Evolutionary conservation across 163 green algal species (phyloP), one percentile per base, ranked within the genome.

Genomic region (Scenedesmus sp.): DNA sequence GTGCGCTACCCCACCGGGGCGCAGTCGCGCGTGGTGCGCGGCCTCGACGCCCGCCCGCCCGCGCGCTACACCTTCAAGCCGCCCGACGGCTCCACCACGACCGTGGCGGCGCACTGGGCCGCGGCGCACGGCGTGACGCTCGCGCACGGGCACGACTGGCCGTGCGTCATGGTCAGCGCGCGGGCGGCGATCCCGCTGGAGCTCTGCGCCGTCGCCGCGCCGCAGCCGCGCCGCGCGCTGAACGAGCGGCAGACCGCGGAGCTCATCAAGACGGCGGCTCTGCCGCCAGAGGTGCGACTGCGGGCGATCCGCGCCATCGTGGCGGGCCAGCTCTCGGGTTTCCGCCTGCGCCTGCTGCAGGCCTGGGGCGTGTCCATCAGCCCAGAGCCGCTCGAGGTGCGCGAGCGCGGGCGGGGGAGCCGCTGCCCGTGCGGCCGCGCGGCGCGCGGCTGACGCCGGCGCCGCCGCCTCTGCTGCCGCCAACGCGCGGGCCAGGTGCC

Each of bases 151-250:
- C 29, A 63, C 24, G 67, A 77, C 51, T 77, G 67, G 67, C 67
- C 67, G 17, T 77, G 67, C 26, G 67, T 77, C 34, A 77, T 66
- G 67, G 34, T 66, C 50, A 65, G 67, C 33, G 48, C 64, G 67
- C 64, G 22, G 26, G 67, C 67, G 42, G 67, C 67, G 36, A 36
- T 77, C n/a, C 67, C 67, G 3, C 24, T 77, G 67, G 67, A 77
- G 51, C 51, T 77, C 13, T 77, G 67, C 67, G 63, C 48, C 24
- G 28, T 75, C 17, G 48, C 28, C 57, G 26, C 29, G 50, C 47
- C 66, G 24, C 66, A 63, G 34, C 29, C 67, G 31, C 51, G 67
- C 4, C 60, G 24, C 28, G 48, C 22, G 22, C 33, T 77, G 22
- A 77, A 33, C 26, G 67, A 65, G n/a, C 33, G 22, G 11, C 67